Base-by-base conservation (phyloP, 345 rosid species). In the Populus simonii region DNA sequence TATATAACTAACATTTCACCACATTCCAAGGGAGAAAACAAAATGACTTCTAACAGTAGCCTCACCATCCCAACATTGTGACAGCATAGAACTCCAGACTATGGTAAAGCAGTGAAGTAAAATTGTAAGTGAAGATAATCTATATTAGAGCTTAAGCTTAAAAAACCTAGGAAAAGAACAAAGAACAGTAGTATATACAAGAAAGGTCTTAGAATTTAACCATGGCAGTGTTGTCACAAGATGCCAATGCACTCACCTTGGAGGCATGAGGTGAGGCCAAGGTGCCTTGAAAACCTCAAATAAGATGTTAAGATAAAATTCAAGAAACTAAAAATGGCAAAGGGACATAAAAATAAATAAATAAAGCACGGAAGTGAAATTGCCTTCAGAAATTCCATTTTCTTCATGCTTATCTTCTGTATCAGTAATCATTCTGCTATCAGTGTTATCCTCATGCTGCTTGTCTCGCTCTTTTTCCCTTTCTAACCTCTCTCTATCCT, bases 401-500 rank as follows among this genome's bases (percentile, higher is more conserved):
- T 90, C 98, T 71, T 84, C 90, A 68, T 74, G 84, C 84, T 88
- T 89, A 29, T 88, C 91, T 57, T 79, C 89, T 78, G 86, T 90
- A 80, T 90, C 91, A 41, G 80, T 67, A 83, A 61, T 71, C 88
- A 86, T 86, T 71, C 86, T 94, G 84, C 83, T 84, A 65, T 81
- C 87, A 12, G 70, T 75, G 71, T 71, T 86, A 80, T 89, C 92
- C 63, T 87, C 91, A 16, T 80, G 89, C 82, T 83, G 93, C 80
- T 90, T 91, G 83, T 85, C 97, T 70, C 78, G 90, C 62, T 85
- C 86, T 85, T 88, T 92, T 6, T 88, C 92, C 77, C 81, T 89
- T 78, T 93, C 96, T 12, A 49, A 71, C 84, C 85, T 85, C 75
- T 89, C 91, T 74, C 85, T 82, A 35, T 85, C 91, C 77, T 81